Conservation (phyloP, 1,284 basidiomycete genomes). For the Microbotryomycetes sp. region DNA sequence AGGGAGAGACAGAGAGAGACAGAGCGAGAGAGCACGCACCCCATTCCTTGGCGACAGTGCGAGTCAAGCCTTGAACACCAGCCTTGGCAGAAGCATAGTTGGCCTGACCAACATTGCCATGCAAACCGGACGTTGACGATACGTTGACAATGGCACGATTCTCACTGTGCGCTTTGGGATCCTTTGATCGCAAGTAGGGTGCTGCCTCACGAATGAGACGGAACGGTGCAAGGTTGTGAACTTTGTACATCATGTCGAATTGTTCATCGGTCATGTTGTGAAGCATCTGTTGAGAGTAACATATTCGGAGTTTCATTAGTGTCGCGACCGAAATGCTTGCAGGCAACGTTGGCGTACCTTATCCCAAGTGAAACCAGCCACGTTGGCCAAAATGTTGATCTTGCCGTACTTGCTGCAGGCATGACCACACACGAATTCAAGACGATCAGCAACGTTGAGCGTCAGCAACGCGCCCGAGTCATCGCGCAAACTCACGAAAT, state of each 20-base stretch:
- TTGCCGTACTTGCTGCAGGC: conserved; percentile 61
- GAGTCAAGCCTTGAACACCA: conserved; percentile 62
- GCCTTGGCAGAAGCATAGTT: conserved; percentile 65
- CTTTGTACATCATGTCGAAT: conserved; percentile 72
- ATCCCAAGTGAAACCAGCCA: conserved; percentile 74
- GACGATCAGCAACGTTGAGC: not conserved
- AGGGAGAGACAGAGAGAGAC: not conserved
- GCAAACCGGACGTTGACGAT: conserved; percentile 67
- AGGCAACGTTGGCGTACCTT: conserved; percentile 23
- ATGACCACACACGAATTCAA: not conserved
- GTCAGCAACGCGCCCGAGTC: too few species aligned
- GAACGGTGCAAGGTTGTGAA: conserved; percentile 77
- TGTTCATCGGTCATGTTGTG: conserved; percentile 78
- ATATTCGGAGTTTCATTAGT: not conserved
- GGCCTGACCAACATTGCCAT: conserved; percentile 75
- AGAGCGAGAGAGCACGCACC: conserved; percentile 45
- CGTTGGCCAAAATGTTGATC: conserved; percentile 67
- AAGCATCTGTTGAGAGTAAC: conserved; percentile 53
- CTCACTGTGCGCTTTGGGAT: conserved; percentile 45
- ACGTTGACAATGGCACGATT: conserved; percentile 67
- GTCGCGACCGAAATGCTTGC: not conserved
- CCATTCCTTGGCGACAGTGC: conserved; percentile 84
- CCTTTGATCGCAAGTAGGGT: conserved; percentile 77
- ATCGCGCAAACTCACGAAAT: conserved; percentile 52
- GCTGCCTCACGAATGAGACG: conserved; percentile 74